Evolutionary conservation across 2,329 filamentous ascomycete species (phyloP).

Genomic region (Fusarium sp.): DNA sequence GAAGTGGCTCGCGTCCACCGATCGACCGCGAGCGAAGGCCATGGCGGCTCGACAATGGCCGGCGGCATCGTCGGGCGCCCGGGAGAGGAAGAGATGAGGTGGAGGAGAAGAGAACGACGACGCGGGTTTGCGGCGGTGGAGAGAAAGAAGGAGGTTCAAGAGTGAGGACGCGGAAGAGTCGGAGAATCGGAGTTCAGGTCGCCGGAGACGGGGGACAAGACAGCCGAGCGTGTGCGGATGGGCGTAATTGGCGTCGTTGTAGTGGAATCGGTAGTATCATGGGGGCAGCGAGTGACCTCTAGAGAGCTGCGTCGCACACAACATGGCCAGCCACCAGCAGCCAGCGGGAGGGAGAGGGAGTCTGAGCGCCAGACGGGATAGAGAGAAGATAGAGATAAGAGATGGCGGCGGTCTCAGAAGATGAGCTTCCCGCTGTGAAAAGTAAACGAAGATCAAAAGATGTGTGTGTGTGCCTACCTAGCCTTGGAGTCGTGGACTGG

Average conservation of each 20-base stretch:
- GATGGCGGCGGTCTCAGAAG: slow-evolving; percentile 19
- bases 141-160: slow-evolving; percentile 10
- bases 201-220: slow-evolving; percentile 20
- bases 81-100: slow-evolving; percentile 21
- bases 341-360: neutral
- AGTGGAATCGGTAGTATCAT: slow-evolving; percentile 37
- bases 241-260: slow-evolving; percentile 24
- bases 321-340: slow-evolving; percentile 40
- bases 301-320: slow-evolving; percentile 26
- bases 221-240: slow-evolving; percentile 25
- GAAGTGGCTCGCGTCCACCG: slow-evolving; percentile 28
- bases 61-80: slow-evolving; percentile 41
- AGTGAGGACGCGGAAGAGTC: slow-evolving; percentile 1
- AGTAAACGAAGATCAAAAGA: no score
- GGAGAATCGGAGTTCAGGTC: slow-evolving; percentile 17
- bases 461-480: no score
- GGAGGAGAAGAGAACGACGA: slow-evolving; percentile 30
- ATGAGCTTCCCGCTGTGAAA: slow-evolving; percentile 2
- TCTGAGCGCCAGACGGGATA: neutral
- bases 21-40: slow-evolving; percentile 33
- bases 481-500: neutral
- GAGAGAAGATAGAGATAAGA: neutral
- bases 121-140: slow-evolving; percentile 13
- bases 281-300: slow-evolving; percentile 38
- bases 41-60: slow-evolving; percentile 39